phyloP scores from a whole-genome alignment of 805 yeast species.

The Tetrapisispora namnaoensis region DNA sequence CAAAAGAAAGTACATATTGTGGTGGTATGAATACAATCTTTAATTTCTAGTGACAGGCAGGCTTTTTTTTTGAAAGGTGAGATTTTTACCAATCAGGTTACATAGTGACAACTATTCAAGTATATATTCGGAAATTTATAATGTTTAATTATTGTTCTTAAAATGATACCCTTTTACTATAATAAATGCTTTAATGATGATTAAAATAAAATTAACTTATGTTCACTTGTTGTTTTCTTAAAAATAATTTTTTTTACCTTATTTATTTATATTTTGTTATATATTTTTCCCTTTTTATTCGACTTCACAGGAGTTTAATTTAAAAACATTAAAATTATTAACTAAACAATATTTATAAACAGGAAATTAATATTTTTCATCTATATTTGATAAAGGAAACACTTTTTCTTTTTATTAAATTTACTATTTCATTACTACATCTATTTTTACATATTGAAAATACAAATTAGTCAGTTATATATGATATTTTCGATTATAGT shows the following conservation, averaged over 20 bases:
- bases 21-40: neutral
- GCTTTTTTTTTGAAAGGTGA: neutral
- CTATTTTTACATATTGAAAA: constrained; percentile 1
- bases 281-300: neutral
- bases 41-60: neutral
- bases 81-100: neutral
- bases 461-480: neutral
- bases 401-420: neutral
- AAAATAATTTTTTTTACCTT: neutral
- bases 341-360: neutral
- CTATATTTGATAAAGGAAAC: too few relatives aligned
- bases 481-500: neutral
- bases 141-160: neutral
- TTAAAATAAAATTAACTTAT: neutral
- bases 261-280: neutral
- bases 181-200: too few relatives aligned
- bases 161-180: neutral
- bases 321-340: too few relatives aligned
- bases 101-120: neutral
- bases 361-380: too few relatives aligned
- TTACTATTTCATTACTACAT: neutral
- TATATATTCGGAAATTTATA: neutral
- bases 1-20: neutral
- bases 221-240: neutral
- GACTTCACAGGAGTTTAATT: too few relatives aligned